Base-by-base conservation (phyloP, 1,284 basidiomycete species). In the Pulveroboletus sp. region DNA sequence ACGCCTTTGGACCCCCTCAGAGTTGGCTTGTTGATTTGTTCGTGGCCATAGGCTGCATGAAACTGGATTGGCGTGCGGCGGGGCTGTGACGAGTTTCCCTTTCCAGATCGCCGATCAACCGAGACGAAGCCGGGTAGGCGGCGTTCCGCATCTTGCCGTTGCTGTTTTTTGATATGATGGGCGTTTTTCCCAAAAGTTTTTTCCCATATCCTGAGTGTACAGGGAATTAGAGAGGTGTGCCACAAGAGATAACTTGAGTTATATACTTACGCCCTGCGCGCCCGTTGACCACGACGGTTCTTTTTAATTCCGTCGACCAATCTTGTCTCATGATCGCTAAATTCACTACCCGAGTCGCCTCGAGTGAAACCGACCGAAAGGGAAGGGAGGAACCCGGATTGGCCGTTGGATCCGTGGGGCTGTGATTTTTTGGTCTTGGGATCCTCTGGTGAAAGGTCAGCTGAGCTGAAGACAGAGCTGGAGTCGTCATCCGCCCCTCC, bases 141-240 rank as follows among this genome's bases (percentile, higher is more conserved):
- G 35, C 60, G 62, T 45, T 64, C 47, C 57, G 63, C 31, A n/a
- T 18, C 31, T 15, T 40, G 66, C 61, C 75, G 76, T 39, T 69
- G 73, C 67, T 83, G 79, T 65, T 85, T 89, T 72, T 90, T 88
- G 74, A 96, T 81, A 74, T 98, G 96, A 71, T 96, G 96, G 15
- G 96, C 96, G 58, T 88, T 86, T 61, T 81, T 84, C 52, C 96
- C 96, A 68, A 87, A 98, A 74, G 96, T 98, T 76, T 95, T 96
- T 77, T 97, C 96, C 94, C 95, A 98, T 62, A 98, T 96, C 1
- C 95, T 97, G 65, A 20, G 22, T 7, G 22, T 12, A 5, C 18
- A 40, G 17, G 44, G 54, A 40, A 35, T 64, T 57, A 62, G 42
- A 54, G 46, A 49, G 44, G 59, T 29, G 52, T 47, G 31, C 52